These are phyloP conservation scores for Zasmidium citrigriseum DNA, from an alignment of 2,329 filamentous ascomycete species.

Conservation along the genomic window DNA sequence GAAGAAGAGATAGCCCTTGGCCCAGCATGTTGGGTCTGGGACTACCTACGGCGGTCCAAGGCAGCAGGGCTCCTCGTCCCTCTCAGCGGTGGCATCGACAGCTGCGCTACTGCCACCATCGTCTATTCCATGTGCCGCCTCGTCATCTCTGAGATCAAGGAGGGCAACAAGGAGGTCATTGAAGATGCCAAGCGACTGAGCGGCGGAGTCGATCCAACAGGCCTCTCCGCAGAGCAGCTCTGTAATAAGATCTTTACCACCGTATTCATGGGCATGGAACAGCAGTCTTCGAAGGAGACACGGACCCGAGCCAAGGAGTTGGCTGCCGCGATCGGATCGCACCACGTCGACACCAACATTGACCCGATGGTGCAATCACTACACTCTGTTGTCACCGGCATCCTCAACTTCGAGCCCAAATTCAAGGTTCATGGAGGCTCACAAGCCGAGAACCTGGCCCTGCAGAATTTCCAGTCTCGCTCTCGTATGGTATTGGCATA, in stretches of 20 bases:
- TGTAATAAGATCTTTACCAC: conserved; percentile 63
- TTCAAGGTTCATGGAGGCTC: conserved; percentile 66
- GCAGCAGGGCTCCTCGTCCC: conserved; percentile 59
- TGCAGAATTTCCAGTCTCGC: conserved; percentile 70
- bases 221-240: conserved; percentile 58
- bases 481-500: conserved; percentile 68
- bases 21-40: conserved; percentile 68
- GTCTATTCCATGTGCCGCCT: conserved; percentile 54
- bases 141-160: conserved; percentile 55
- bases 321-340: conserved; percentile 63
- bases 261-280: conserved; percentile 68
- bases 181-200: conserved; percentile 55
- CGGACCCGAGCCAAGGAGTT: conserved; percentile 65
- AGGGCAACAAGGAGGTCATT: conserved; percentile 57
- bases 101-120: conserved; percentile 56
- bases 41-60: conserved; percentile 57
- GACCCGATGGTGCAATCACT: conserved; percentile 65
- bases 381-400: conserved; percentile 59
- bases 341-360: conserved; percentile 74
- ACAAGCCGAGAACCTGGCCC: conserved; percentile 61
- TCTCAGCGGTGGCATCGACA: conserved; percentile 63
- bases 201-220: conserved; percentile 52
- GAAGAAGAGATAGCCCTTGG: conserved; percentile 69
- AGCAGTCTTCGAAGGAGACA: conserved; percentile 67
- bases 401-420: conserved; percentile 61